Percentiles rank a stretch among this genome's conserved stretches.
These are phyloP conservation scores for Zopfochytrium polystomum DNA, from an alignment of 371 early-diverging fungal genomes.

Conservation along the genomic window DNA sequence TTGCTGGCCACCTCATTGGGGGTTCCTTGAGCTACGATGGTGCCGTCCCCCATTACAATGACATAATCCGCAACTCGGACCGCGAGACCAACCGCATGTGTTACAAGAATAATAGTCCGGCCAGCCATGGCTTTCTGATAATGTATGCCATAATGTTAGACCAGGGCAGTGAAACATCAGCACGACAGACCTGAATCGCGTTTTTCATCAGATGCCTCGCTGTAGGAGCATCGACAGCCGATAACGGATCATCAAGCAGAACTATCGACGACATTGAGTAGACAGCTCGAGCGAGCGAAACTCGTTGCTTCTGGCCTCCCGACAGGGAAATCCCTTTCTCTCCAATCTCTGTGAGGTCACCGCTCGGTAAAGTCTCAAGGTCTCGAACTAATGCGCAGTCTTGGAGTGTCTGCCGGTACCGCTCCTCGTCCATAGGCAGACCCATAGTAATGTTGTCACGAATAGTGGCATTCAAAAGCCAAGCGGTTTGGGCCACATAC, in stretches of 20 bases:
- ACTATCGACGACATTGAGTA: conserved; percentile 28
- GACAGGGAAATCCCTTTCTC: conserved; percentile 70
- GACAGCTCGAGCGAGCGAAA: conserved; percentile 43
- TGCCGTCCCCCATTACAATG: conserved; percentile 30
- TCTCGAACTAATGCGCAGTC: conserved; percentile 71
- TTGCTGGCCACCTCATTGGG: conserved; percentile 19
- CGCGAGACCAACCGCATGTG: conserved; percentile 68
- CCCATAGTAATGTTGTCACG: conserved; percentile 62
- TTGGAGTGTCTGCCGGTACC: conserved; percentile 42
- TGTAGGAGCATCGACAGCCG: conserved; percentile 81
- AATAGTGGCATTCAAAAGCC: conserved; percentile 54
- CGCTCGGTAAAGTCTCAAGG: conserved; percentile 73
- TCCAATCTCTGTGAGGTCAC: conserved; percentile 64
- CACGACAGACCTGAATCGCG: conserved; percentile 55
- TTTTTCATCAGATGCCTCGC: conserved; percentile 67
- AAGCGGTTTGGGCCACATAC: conserved; percentile 54
- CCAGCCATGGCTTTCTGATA: conserved; percentile 53
- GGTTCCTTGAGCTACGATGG: conserved; percentile 20
- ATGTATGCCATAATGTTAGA: no score
- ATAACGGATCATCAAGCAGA: conserved; percentile 51
- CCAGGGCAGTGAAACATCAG: no score
- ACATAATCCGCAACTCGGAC: conserved; percentile 33
- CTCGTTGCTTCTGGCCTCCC: conserved; percentile 74
- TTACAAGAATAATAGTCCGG: conserved; percentile 81
- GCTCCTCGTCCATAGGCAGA: conserved; percentile 40